Conservation (phyloP, 176 grass and related monocot genomes). For the Oryza rufipogon region DNA sequence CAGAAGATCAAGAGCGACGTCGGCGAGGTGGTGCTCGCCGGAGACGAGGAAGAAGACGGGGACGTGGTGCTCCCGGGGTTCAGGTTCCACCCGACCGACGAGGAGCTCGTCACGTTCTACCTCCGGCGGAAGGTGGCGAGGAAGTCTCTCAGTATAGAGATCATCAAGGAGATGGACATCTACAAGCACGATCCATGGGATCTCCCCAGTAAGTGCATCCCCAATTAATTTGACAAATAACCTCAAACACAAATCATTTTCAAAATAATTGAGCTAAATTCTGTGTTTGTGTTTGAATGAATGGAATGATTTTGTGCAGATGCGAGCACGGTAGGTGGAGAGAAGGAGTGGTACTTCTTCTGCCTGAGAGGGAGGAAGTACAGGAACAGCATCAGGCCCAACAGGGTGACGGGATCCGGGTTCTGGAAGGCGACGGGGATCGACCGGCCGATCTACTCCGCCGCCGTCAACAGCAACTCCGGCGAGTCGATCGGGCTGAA, state of each 20-base stretch:
- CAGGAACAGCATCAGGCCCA: slow-evolving; percentile 96
- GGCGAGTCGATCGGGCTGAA: slow-evolving; percentile 77
- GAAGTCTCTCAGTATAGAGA: slow-evolving; percentile 71
- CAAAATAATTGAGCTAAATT: neutral
- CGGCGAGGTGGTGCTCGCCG: slow-evolving; percentile 32
- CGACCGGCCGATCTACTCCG: slow-evolving; percentile 79
- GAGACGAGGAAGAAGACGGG: slow-evolving; percentile 52
- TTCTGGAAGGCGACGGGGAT: slow-evolving; percentile 99
- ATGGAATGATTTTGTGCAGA: slow-evolving; percentile 30
- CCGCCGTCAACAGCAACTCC: neutral
- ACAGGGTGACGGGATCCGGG: slow-evolving; percentile 85
- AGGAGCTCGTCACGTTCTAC: slow-evolving; percentile 92
- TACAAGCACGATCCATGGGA: slow-evolving; percentile 96
- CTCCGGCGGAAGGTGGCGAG: slow-evolving; percentile 74
- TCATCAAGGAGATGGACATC: slow-evolving; percentile 89
- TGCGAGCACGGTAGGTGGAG: slow-evolving; percentile 61
- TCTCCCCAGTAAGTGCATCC: slow-evolving; percentile 68
- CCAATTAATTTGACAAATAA: neutral
- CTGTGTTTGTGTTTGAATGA: neutral
- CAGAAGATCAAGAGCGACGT: slow-evolving; percentile 39
- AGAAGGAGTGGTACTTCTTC: slow-evolving; percentile 98
- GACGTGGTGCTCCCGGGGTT: slow-evolving; percentile 75
- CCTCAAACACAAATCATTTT: neutral
- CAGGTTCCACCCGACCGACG: slow-evolving; percentile 93
- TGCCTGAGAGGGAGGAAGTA: slow-evolving; percentile 95